Base-by-base conservation (phyloP, 495 filamentous ascomycete genomes). In the Xylaria sp. region DNA sequence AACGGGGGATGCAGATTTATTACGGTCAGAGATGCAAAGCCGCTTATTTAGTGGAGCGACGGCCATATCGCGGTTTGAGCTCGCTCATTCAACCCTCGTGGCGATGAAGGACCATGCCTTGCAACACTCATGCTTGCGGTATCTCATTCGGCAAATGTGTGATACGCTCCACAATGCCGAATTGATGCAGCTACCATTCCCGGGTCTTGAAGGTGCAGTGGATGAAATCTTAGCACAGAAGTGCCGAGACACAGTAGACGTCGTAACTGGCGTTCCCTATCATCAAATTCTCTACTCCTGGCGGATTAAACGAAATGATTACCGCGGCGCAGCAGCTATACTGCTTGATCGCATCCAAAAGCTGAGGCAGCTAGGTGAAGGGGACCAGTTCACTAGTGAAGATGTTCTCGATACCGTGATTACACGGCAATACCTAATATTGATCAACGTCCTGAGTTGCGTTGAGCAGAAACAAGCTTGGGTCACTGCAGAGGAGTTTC, bases 261-360 rank as follows among this genome's bases (percentile, higher is more conserved):
- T 92, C 41, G 77, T 84, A 52, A 82, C 82, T 26, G 88, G 86
- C 31, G 84, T 88, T 1, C 90, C 89, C 8, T 95, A 92, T 80
- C 91, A 91, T 76, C 91, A 93, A 74, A 90, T 97, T 53, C 88
- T 98, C 35, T 96, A 97, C 73, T 89, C 94, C 26, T 98, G 93
- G 87, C 90, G 97, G 64, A 90, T 97, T 68, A 88, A 89, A 72
- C 91, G 90, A 62, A 87, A 88, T 67, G 93, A 99, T 78, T 96
- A 93, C 81, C 93, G 95, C 46, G 96, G 95, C 61, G 96, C 93
- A 3, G 94, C 96, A 0, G 88, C 91, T 55, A 87, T 94, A 55
- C 86, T 97, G 31, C 83, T 92, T 44, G 88, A 92, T 72, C 85
- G 91, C 72, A 82, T 82, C 65, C 80, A 78, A 83, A 85, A 85